Evolutionary conservation across 306 rosid species (phyloP), one percentile per base, ranked within the genome.

Genomic region (Ochetophila trinervis): DNA sequence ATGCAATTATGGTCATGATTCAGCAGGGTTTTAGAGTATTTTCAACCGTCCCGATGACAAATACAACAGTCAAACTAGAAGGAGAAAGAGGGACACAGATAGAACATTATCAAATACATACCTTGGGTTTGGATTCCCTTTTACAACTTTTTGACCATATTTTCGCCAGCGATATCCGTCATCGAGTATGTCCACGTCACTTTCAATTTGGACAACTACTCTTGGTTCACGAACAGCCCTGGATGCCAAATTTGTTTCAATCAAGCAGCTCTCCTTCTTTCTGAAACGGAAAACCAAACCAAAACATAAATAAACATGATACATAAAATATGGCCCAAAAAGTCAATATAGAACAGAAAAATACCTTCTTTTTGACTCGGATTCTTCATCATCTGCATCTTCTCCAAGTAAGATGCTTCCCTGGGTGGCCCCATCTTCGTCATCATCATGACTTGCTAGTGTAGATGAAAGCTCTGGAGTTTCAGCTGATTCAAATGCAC

Each of bases 111-210:
- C 61, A 34, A 54, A 48, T 18, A 16, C 12, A 36, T 78, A 91
- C 97, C 97, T 91, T 1, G 97, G 98, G 57, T 91, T 91, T 67
- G 97, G 91, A 74, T 91, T 91, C 80, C 97, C 97, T 71, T 91
- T 88, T 69, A 91, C 96, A 70, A 91, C 95, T 65, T 91, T 91
- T 63, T 88, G 95, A 22, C 97, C 97, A 71, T 88, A 88, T 76
- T 88, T 91, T 35, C 97, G 85, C 97, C 97, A 91, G 47, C 96
- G 96, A 53, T 91, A 91, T 49, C 95, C 98, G 65, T 89, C 98
- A 40, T 91, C 98, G 70, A 91, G 95, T 62, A 89, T 83, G 81
- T 87, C 98, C 0, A 85, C 65, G 6, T 87, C 92, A 57, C 87
- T 85, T 82, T 89, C 92, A 32, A 87, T 89, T 77, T 91, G 95